phyloP scores from a whole-genome alignment of 2,329 filamentous ascomycete species.

The Grosmannia huntii region DNA sequence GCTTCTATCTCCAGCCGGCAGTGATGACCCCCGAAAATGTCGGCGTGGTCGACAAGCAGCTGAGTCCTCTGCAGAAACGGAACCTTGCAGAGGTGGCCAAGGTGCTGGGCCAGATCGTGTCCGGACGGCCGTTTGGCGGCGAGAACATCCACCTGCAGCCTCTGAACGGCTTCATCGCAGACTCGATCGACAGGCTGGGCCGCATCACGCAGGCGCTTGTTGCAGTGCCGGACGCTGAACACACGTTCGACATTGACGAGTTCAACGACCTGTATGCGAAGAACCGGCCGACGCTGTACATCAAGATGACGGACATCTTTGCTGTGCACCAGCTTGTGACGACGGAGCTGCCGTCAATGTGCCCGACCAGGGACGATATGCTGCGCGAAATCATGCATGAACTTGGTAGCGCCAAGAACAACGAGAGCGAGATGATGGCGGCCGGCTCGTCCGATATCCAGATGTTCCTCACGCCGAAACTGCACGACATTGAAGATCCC shows the following conservation, averaged over 20 bases:
- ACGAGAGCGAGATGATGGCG: constrained; percentile 83
- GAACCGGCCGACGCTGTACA: constrained; percentile 95
- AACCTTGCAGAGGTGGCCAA: constrained; percentile 87
- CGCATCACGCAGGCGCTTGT: constrained; percentile 69
- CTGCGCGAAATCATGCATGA: constrained; percentile 87
- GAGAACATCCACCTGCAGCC: constrained; percentile 95
- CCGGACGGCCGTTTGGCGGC: constrained; percentile 80
- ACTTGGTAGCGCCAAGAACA: constrained; percentile 89
- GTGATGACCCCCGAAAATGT: constrained; percentile 83
- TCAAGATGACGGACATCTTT: constrained; percentile 97
- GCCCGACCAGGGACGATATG: constrained; percentile 70
- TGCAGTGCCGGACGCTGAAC: constrained; percentile 72
- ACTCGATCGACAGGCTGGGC: constrained; percentile 68
- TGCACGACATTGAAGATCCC: constrained; percentile 83
- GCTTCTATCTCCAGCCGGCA: constrained; percentile 82
- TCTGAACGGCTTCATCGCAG: constrained; percentile 78
- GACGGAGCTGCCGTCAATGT: constrained; percentile 64
- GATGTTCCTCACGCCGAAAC: constrained; percentile 77
- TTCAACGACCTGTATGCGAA: constrained; percentile 97
- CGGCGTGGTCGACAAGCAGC: constrained; percentile 77
- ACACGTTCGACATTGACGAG: constrained; percentile 94
- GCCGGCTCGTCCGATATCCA: constrained; percentile 82
- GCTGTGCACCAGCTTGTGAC: constrained; percentile 84
- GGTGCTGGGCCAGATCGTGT: constrained; percentile 77
- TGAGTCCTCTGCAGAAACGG: constrained; percentile 84